Evolutionary conservation across 2,329 filamentous ascomycete genomes (phyloP).

Genomic region (Stachybotrys chlorohalonatus): DNA sequence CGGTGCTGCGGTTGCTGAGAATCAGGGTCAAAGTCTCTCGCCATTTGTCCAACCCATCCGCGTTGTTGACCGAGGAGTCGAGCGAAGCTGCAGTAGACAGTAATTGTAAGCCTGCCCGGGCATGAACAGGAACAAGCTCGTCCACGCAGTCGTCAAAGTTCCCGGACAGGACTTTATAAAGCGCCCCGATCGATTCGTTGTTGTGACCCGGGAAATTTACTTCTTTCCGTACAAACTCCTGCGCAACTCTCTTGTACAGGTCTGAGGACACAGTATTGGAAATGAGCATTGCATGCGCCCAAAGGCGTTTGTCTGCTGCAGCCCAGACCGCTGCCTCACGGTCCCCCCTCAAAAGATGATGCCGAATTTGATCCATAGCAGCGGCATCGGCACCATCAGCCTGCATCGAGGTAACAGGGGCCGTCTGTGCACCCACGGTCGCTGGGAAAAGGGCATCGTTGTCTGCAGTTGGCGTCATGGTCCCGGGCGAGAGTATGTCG

Average conservation of each 20-base stretch:
- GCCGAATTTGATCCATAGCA: constrained; percentile 63
- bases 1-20: constrained; percentile 75
- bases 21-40: constrained; percentile 80
- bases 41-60: constrained; percentile 89
- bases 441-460: constrained; percentile 15
- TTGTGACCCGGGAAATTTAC: constrained; percentile 73
- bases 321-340: constrained; percentile 89
- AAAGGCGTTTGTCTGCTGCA: constrained; percentile 84
- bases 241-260: constrained; percentile 85
- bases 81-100: constrained; percentile 55
- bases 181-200: constrained; percentile 78
- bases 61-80: constrained; percentile 57
- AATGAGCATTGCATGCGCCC: constrained; percentile 93
- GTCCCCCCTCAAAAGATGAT: constrained; percentile 67
- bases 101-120: constrained; percentile 84
- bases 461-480: constrained; percentile 13
- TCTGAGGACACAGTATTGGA: constrained; percentile 69
- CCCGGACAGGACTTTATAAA: constrained; percentile 90
- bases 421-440: constrained; percentile 13
- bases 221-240: constrained; percentile 93
- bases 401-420: constrained; percentile 28
- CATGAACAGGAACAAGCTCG: constrained; percentile 87
- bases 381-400: constrained; percentile 62
- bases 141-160: constrained; percentile 93
- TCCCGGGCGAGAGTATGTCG: constrained; percentile 58